A percentile compares a stretch with the other conserved stretches of the same genome.
Evolutionary conservation across 73 alveolate genomes (phyloP).

Genomic region (Durusdinium trenchii): DNA sequence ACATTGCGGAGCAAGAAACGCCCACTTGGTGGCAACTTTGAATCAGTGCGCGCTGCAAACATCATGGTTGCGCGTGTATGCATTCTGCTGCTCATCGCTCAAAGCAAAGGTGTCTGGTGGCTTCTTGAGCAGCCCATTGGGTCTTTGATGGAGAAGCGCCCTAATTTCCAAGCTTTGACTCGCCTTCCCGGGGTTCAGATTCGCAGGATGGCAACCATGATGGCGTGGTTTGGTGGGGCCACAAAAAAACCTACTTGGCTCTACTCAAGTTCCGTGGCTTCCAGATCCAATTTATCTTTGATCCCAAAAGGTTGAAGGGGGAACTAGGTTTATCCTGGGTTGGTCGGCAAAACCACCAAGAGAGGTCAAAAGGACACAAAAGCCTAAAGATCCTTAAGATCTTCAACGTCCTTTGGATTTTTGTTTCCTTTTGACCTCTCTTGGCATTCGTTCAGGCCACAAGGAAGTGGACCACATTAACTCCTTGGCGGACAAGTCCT

Average conservation of each 20-base stretch:
- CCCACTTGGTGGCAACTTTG: background rate
- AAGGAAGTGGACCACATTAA: background rate
- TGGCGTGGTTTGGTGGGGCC: background rate
- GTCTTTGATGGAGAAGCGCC: background rate
- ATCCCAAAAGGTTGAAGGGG: background rate
- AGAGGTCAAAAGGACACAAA: background rate
- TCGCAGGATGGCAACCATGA: background rate
- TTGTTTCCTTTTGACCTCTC: background rate
- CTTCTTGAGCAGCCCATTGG: background rate
- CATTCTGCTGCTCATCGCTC: background rate
- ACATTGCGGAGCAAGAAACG: background rate
- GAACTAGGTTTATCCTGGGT: background rate
- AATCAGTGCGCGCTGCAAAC: background rate
- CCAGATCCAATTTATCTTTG: no score
- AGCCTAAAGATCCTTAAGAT: no score
- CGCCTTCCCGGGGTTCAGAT: background rate
- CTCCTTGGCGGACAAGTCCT: background rate
- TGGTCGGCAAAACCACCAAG: background rate
- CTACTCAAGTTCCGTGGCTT: no score
- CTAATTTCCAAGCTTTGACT: background rate
- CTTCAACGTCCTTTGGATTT: background rate
- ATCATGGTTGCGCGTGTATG: background rate
- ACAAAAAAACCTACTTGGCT: background rate
- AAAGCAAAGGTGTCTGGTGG: background rate
- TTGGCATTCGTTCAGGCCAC: background rate